Conservation (phyloP, 768 basidiomycete genomes). For the Lactifluus piperatus region DNA sequence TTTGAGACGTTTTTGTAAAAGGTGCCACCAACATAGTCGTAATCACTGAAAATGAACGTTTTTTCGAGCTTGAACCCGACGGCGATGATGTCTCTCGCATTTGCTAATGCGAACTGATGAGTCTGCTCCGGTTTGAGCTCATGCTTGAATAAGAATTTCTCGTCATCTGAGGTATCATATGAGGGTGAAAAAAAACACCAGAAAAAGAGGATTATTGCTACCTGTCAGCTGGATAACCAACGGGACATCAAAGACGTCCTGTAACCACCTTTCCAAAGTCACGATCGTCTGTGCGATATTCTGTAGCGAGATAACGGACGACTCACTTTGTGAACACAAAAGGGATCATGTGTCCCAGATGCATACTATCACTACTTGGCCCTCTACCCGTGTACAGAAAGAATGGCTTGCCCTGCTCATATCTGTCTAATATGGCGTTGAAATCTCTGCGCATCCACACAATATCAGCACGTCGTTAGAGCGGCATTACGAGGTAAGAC, state of each 20-base stretch:
- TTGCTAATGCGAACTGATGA: conserved; percentile 68
- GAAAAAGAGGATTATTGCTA: conserved; percentile 26
- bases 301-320: neutral
- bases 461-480: neutral
- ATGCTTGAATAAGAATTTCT: conserved; percentile 98
- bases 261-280: conserved; percentile 66
- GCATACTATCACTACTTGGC: conserved; percentile 94
- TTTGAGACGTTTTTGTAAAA: conserved; percentile 94
- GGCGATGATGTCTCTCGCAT: conserved; percentile 95
- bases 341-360: conserved; percentile 95
- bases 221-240: conserved; percentile 94
- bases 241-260: conserved; percentile 92
- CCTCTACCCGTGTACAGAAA: conserved; percentile 97
- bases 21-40: conserved; percentile 79
- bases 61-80: conserved; percentile 86
- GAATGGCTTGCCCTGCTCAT: conserved; percentile 95
- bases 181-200: neutral
- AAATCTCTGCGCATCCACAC: conserved; percentile 56
- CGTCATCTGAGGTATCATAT: conserved; percentile 63
- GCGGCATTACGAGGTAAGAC: conserved; percentile 20
- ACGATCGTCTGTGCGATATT: neutral
- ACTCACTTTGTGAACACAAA: conserved; percentile 94
- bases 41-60: conserved; percentile 96
- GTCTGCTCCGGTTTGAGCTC: conserved; percentile 87
- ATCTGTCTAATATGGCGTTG: conserved; percentile 87